Percentiles rank a stretch among this genome's conserved stretches.
Evolutionary conservation across 2,329 filamentous ascomycete genomes (phyloP).

Genomic region (Escovopsis weberi): DNA sequence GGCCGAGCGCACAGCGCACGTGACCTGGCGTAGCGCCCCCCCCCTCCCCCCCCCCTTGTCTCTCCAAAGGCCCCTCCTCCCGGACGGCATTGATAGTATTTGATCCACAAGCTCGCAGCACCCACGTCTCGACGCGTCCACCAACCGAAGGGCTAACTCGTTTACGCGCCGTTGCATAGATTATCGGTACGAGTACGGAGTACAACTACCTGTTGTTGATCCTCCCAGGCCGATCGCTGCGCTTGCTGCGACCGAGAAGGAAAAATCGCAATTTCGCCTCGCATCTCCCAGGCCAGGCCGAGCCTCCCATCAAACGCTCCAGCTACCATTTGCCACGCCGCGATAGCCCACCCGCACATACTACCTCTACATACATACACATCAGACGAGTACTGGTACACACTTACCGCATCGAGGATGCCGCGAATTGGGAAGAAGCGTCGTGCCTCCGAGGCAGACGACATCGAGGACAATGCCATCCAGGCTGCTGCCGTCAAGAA

Average conservation of each 20-base stretch:
- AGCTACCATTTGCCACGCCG: too few species aligned
- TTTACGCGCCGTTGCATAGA: background rate
- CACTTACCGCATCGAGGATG: constrained; percentile 9
- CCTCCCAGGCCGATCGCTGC: too few species aligned
- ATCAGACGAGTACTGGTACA: background rate
- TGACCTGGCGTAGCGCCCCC: constrained; percentile 7
- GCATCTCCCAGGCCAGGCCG: too few species aligned
- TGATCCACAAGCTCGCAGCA: background rate
- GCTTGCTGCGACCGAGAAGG: too few species aligned
- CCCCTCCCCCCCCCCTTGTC: too few species aligned
- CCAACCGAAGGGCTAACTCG: background rate
- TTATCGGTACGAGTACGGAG: background rate
- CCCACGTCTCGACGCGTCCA: background rate
- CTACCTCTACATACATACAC: background rate
- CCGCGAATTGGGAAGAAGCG: constrained; percentile 20
- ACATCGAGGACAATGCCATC: constrained; percentile 20
- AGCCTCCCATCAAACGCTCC: too few species aligned
- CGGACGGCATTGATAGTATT: background rate
- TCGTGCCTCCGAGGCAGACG: constrained; percentile 17
- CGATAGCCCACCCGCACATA: background rate
- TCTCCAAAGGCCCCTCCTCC: background rate
- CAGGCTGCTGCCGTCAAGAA: constrained; percentile 27
- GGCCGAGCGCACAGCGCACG: constrained; percentile 1
- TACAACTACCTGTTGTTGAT: too few species aligned
- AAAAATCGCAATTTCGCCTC: too few species aligned